Evolutionary conservation across 2,329 filamentous ascomycete genomes (phyloP).

Genomic region (Penicillium sp.): DNA sequence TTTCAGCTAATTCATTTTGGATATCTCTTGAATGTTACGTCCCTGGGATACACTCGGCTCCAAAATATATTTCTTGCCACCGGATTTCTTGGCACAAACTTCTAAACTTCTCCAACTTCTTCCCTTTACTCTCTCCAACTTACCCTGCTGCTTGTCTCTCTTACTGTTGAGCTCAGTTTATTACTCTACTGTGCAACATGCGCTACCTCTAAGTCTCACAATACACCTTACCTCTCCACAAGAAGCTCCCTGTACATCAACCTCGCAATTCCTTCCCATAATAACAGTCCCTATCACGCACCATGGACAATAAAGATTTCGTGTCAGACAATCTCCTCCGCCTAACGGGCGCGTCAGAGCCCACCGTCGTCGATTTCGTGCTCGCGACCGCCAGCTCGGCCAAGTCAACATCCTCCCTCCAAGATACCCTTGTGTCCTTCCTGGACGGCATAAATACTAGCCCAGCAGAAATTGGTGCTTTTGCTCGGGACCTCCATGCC

Average conservation of each 20-base stretch:
- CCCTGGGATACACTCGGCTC: no score
- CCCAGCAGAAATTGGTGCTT: constrained; percentile 39
- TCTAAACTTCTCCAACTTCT: constrained; percentile 8
- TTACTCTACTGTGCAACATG: neutral
- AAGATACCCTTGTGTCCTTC: constrained; percentile 46
- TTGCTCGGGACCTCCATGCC: constrained; percentile 42
- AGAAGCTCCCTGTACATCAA: neutral
- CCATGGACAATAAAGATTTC: constrained; percentile 36
- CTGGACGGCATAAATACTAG: constrained; percentile 37
- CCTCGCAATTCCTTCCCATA: neutral
- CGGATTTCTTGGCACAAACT: constrained; percentile 12
- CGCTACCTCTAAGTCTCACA: neutral
- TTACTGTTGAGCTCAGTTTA: neutral
- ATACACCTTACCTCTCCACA: neutral
- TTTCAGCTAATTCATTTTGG: no score
- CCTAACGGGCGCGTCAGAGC: constrained; percentile 48
- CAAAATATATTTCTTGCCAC: constrained; percentile 11
- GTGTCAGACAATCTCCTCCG: constrained; percentile 46
- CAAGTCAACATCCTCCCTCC: constrained; percentile 41
- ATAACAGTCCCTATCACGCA: constrained; percentile 3
- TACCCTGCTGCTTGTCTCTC: neutral
- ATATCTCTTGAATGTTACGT: no score
- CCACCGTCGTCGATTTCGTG: constrained; percentile 50
- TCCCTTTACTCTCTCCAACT: neutral
- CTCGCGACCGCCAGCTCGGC: constrained; percentile 46